Conservation (phyloP, 768 basidiomycete species). For the Lyophyllum atratum region DNA sequence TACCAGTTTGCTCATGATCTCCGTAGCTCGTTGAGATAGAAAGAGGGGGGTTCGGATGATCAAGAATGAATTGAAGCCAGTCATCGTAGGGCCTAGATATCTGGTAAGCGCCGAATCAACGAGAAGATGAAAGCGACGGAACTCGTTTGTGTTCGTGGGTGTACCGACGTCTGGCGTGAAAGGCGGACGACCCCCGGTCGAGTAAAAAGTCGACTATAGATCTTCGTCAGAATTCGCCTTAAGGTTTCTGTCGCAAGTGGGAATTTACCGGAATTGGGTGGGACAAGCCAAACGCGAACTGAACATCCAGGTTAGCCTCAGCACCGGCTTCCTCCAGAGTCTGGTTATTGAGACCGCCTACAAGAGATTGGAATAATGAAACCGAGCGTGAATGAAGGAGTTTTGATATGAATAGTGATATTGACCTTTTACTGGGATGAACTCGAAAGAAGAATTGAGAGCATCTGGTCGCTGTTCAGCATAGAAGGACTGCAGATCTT, state of each 20-base stretch:
- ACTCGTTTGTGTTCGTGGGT: slow-evolving; percentile 41
- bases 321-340: slow-evolving; percentile 46
- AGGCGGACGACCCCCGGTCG: slow-evolving; percentile 63
- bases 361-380: slow-evolving; percentile 9
- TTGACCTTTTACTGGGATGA: slow-evolving; percentile 58
- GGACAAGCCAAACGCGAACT: slow-evolving; percentile 62
- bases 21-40: slow-evolving; percentile 71
- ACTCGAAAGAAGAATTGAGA: slow-evolving; percentile 48
- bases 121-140: background rate
- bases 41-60: slow-evolving; percentile 46
- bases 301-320: slow-evolving; percentile 66
- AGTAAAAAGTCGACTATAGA: slow-evolving; percentile 51
- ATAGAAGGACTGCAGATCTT: slow-evolving; percentile 54
- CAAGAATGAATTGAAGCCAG: slow-evolving; percentile 61
- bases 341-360: slow-evolving; percentile 64
- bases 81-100: slow-evolving; percentile 32
- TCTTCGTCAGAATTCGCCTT: background rate
- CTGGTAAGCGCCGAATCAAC: background rate
- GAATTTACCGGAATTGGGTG: slow-evolving; percentile 51
- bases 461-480: slow-evolving; percentile 47
- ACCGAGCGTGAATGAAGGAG: background rate
- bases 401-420: background rate
- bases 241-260: background rate
- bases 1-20: slow-evolving; percentile 69
- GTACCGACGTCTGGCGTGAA: slow-evolving; percentile 49